Base-by-base conservation (phyloP, 306 rosid genomes). In the Cercis canadensis region DNA sequence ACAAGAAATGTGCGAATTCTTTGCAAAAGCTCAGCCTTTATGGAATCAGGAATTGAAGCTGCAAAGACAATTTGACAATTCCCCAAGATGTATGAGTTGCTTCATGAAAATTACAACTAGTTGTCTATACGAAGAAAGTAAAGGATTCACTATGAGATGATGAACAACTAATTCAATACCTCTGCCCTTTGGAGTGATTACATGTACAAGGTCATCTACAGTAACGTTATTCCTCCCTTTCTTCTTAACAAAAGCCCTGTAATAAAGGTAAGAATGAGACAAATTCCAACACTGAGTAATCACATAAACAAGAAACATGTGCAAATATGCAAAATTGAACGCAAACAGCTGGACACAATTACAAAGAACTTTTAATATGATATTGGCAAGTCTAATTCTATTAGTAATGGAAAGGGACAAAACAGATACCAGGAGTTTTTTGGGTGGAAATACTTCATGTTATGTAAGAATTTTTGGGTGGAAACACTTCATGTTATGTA, bases 111-210 rank as follows among this genome's bases (percentile, higher is more conserved):
- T 46, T 43, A 55, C 16, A 14, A n/a, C 18, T 15, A 69, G 43
- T 32, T 18, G 47, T 18, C 68, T 18, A 75, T 32, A 59, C 37
- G 45, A 45, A 63, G 49, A 60, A 43, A 52, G 32, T 17, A 63
- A 39, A 33, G 41, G 16, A 21, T 49, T 15, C 18, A 65, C 29
- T 21, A 16, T 19, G 29, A 29, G 68, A 51, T 1, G 29, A 24
- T 24, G 29, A 70, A 58, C 52, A 55, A 59, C 33, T 61, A 45
- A 66, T 11, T 57, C 12, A 21, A 16, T 56, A 88, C 98, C 96
- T 86, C 98, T 86, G 58, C 96, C 98, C 81, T 83, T 92, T 4
- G 96, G 98, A 69, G 96, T 92, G 62, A 92, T 92, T 73, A 86
- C 85, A 69, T 83, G 95, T 40, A 92, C 77, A 74, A 92, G 92